phyloP scores from a whole-genome alignment of 139 green algal species.

The Yamagishiella unicocca region DNA sequence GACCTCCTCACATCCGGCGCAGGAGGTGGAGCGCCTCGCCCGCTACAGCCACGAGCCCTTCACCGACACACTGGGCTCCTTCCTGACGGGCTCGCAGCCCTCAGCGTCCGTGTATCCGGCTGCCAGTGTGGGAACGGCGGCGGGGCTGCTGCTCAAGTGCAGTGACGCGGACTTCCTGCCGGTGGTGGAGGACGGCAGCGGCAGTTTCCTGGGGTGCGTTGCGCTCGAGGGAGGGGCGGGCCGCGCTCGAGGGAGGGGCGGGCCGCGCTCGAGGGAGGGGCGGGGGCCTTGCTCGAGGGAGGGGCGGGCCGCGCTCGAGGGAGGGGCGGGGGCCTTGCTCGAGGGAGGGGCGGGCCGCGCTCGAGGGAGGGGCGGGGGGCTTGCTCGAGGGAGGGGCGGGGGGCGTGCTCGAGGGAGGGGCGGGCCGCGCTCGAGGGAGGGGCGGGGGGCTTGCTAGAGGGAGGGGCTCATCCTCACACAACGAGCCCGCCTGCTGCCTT shows the following conservation, averaged over 20 bases:
- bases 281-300: background rate
- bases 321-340: background rate
- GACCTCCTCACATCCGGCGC: background rate
- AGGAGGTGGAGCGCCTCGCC: constrained; percentile 1
- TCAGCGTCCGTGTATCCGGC: background rate
- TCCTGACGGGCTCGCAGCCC: constrained; percentile 1
- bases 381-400: background rate
- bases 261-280: background rate
- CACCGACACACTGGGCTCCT: background rate
- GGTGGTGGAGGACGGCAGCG: constrained; percentile 3
- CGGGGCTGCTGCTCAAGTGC: constrained; percentile 19
- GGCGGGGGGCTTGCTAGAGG: background rate
- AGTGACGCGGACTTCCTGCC: background rate
- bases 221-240: background rate
- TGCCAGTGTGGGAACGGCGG: constrained; percentile 1
- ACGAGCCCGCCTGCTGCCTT: background rate
- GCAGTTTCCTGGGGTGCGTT: constrained; percentile 5
- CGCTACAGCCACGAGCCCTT: constrained; percentile 10
- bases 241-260: background rate
- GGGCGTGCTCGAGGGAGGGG: background rate
- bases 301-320: background rate
- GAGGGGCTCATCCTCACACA: background rate
- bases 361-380: background rate
- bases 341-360: background rate
- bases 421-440: background rate